Conservation (phyloP, 2,329 filamentous ascomycete species). For the Golovinomyces cichoracearum region DNA sequence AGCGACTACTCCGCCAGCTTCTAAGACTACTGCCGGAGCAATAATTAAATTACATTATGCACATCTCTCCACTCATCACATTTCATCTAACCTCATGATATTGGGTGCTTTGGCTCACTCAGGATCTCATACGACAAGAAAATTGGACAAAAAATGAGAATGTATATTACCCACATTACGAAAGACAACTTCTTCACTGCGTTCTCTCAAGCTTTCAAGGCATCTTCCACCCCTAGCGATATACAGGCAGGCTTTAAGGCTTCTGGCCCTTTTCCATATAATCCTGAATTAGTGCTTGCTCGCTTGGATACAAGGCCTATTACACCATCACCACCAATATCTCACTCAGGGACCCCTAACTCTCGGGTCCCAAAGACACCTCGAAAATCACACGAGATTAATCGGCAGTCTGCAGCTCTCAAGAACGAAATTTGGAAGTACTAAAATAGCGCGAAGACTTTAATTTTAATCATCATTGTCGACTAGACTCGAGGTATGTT, state of each 20-base stretch:
- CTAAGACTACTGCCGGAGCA: not conserved
- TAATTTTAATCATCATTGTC: too few species aligned
- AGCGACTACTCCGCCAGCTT: not conserved
- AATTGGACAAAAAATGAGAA: not conserved
- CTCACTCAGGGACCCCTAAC: too few species aligned
- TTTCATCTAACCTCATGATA: not conserved
- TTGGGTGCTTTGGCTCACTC: not conserved
- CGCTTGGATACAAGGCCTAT: not conserved
- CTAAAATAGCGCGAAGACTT: too few species aligned
- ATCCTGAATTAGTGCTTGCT: not conserved
- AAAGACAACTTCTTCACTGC: not conserved
- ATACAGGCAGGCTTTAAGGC: not conserved
- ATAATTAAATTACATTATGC: not conserved
- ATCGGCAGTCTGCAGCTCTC: too few species aligned
- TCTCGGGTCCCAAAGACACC: too few species aligned
- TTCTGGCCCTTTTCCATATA: not conserved
- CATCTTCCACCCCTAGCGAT: not conserved
- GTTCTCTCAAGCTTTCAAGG: not conserved
- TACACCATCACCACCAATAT: not conserved
- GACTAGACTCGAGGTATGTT: too few species aligned
- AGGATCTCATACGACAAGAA: not conserved
- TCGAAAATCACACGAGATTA: too few species aligned
- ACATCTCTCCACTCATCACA: not conserved
- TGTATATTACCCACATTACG: not conserved
- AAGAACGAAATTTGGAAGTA: too few species aligned